Conservation (phyloP, 2,329 filamentous ascomycete genomes). For the Sporothrix schenckii region DNA sequence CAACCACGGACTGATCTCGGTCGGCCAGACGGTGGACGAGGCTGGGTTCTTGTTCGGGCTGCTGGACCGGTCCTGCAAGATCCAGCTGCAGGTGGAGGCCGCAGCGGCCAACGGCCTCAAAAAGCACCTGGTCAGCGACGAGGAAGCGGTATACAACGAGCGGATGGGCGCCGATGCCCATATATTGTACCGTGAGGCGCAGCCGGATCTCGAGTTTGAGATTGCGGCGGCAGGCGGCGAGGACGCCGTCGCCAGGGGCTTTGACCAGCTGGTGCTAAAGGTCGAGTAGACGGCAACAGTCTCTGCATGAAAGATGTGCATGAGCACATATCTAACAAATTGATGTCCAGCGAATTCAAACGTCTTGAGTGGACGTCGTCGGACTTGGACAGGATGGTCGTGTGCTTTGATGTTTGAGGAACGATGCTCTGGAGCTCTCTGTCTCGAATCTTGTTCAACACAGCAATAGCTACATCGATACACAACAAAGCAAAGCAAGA, state of each 20-base stretch:
- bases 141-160: conserved; percentile 48
- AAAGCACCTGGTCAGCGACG: conserved; percentile 48
- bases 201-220: conserved; percentile 53
- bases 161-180: conserved; percentile 53
- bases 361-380: neutral
- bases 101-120: conserved; percentile 52
- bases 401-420: neutral
- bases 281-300: neutral
- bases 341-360: neutral
- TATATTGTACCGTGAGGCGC: conserved; percentile 51
- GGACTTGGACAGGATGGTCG: neutral
- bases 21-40: conserved; percentile 73
- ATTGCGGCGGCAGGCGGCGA: conserved; percentile 48
- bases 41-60: conserved; percentile 70
- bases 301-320: neutral
- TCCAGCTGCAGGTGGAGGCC: conserved; percentile 70
- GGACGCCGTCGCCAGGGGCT: conserved; percentile 39
- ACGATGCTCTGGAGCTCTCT: neutral
- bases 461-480: neutral
- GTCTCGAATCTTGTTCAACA: neutral
- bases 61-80: conserved; percentile 68
- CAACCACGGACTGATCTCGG: conserved; percentile 73
- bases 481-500: neutral
- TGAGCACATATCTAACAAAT: neutral
- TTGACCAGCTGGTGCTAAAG: conserved; percentile 37